Evolutionary conservation across 140 eudicot genomes (phyloP).

Genomic region (Anethum foeniculum): DNA sequence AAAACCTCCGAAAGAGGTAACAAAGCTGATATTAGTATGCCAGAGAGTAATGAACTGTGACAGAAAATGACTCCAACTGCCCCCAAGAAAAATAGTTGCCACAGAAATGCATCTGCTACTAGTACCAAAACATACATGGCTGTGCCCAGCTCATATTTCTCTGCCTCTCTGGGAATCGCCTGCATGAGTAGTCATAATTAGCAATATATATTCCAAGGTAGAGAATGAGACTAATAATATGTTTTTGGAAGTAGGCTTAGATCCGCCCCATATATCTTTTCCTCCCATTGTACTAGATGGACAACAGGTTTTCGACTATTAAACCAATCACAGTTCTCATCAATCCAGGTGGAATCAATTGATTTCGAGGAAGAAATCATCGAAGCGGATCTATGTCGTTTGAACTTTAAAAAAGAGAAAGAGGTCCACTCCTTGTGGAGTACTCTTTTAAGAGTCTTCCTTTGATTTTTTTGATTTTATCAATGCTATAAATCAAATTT

Average conservation of each 20-base stretch:
- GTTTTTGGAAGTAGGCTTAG: neutral
- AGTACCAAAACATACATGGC: slow-evolving; percentile 25
- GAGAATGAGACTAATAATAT: neutral
- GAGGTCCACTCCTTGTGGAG: neutral
- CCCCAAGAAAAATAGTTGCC: slow-evolving; percentile 51
- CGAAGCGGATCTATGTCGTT: neutral
- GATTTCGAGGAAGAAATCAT: neutral
- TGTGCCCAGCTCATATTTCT: slow-evolving; percentile 31
- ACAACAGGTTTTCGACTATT: neutral
- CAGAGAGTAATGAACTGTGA: slow-evolving; percentile 34
- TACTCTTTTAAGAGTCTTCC: neutral
- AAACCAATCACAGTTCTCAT: neutral
- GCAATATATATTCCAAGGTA: neutral
- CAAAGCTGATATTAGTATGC: slow-evolving; percentile 23
- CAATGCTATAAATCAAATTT: neutral
- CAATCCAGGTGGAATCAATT: neutral
- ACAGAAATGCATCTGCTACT: slow-evolving; percentile 16
- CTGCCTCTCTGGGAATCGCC: slow-evolving; percentile 36
- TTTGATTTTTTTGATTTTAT: neutral
- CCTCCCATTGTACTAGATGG: neutral
- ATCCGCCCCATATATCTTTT: neutral
- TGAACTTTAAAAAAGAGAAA: neutral
- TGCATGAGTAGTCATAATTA: neutral
- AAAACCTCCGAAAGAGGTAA: slow-evolving; percentile 34
- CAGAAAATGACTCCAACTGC: slow-evolving; percentile 36